Conservation (phyloP, 139 green algal species). For the Chlamydomonas asymmetrica region DNA sequence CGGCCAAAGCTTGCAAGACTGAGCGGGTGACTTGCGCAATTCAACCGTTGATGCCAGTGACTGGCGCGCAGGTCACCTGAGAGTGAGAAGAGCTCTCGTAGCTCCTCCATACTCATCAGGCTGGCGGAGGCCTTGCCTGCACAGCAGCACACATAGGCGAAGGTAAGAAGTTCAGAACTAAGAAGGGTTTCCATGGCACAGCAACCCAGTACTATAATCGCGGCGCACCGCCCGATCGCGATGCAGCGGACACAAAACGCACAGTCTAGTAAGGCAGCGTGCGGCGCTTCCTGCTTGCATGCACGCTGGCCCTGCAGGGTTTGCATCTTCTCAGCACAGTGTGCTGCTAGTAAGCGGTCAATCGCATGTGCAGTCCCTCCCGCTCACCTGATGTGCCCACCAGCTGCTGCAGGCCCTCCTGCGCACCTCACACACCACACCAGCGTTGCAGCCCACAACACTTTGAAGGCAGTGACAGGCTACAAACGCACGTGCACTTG, state of each 20-base stretch:
- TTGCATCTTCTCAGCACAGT: conserved; percentile 37
- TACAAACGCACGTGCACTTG: too few relatives aligned
- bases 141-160: not conserved
- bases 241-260: not conserved
- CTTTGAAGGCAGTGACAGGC: too few relatives aligned
- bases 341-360: too few relatives aligned
- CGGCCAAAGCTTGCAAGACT: too few relatives aligned
- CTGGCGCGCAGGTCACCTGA: conserved; percentile 65
- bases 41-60: conserved; percentile 89
- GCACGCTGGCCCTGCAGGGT: conserved; percentile 5
- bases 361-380: too few relatives aligned
- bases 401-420: conserved; percentile 65
- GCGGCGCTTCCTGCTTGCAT: not conserved
- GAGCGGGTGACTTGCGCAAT: too few relatives aligned
- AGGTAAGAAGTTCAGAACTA: not conserved
- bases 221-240: not conserved
- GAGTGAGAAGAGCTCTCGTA: conserved; percentile 92
- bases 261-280: not conserved
- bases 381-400: conserved; percentile 33
- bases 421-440: not conserved
- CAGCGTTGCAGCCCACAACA: too few relatives aligned
- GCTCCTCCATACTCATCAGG: conserved; percentile 85
- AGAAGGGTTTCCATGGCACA: not conserved
- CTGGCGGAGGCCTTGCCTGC: conserved; percentile 51
- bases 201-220: not conserved